Conservation (phyloP, 228 moss, liverwort and hornwort species). For the Sphagnum magellanicum region DNA sequence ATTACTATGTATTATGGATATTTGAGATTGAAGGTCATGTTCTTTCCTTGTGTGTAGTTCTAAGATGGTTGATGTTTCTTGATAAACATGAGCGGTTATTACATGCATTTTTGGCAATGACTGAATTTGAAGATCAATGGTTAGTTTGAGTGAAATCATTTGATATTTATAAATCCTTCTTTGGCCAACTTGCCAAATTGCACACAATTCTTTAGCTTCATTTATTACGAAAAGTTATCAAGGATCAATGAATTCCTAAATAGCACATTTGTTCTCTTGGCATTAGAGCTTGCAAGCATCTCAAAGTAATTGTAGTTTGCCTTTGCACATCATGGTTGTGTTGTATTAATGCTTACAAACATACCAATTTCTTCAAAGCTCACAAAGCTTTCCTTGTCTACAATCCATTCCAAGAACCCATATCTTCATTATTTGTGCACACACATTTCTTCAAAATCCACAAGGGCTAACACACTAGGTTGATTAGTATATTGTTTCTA, state of each 20-base stretch:
- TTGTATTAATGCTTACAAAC: slow-evolving; percentile 49
- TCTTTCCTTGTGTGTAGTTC: too few species aligned
- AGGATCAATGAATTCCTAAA: slow-evolving; percentile 58
- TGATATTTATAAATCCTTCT: too few species aligned
- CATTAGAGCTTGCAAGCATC: slow-evolving; percentile 45
- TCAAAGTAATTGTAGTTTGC: slow-evolving; percentile 52
- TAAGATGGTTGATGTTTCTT: too few species aligned
- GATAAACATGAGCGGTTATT: too few species aligned
- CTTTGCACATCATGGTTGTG: slow-evolving; percentile 48
- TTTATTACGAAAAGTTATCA: slow-evolving; percentile 83
- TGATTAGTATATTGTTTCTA: neutral
- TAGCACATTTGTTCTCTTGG: neutral
- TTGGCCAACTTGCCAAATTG: slow-evolving; percentile 68
- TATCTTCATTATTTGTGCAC: neutral
- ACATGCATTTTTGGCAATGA: too few species aligned
- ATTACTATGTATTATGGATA: too few species aligned
- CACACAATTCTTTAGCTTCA: slow-evolving; percentile 95
- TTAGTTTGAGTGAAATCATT: too few species aligned
- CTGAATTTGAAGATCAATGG: too few species aligned
- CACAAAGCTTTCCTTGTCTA: slow-evolving; percentile 47
- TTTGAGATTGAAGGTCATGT: too few species aligned
- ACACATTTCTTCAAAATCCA: neutral
- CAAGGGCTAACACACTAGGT: neutral
- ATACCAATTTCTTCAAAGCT: slow-evolving; percentile 52
- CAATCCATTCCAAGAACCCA: neutral